These are phyloP conservation scores for Fusarium verrucosum DNA, from an alignment of 2,329 filamentous ascomycete genomes.

Conservation along the genomic window DNA sequence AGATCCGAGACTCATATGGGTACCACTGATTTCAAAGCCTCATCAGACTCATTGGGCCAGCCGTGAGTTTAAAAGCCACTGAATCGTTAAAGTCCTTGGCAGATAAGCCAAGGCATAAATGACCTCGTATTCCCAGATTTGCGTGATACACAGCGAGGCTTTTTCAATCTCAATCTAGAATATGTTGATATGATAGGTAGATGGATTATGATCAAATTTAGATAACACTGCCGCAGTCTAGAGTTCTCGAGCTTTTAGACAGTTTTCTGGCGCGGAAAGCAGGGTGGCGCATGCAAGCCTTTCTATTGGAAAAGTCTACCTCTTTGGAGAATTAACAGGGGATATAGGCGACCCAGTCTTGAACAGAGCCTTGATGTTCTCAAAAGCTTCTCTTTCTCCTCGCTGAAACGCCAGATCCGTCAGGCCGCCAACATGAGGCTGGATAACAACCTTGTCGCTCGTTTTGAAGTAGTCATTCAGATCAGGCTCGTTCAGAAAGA, in stretches of 20 bases:
- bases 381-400: constrained; percentile 56
- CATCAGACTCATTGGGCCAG: background rate
- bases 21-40: background rate
- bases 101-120: background rate
- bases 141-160: too few relatives aligned
- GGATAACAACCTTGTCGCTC: constrained; percentile 54
- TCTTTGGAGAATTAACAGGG: constrained; percentile 46
- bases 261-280: too few relatives aligned
- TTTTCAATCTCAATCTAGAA: too few relatives aligned
- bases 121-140: too few relatives aligned
- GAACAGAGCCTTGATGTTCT: constrained; percentile 55
- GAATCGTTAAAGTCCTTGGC: background rate
- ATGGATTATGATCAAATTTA: too few relatives aligned
- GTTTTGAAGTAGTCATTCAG: constrained; percentile 52
- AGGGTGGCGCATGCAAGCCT: too few relatives aligned
- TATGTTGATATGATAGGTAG: too few relatives aligned
- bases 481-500: constrained; percentile 56
- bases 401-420: constrained; percentile 56
- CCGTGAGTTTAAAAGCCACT: background rate
- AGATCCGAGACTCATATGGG: too few relatives aligned
- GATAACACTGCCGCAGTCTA: too few relatives aligned
- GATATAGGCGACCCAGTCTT: constrained; percentile 50
- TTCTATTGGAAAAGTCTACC: too few relatives aligned
- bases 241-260: too few relatives aligned
- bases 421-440: constrained; percentile 57